phyloP scores from a whole-genome alignment of 2,329 filamentous ascomycete species.

The Diaporthe citri region DNA sequence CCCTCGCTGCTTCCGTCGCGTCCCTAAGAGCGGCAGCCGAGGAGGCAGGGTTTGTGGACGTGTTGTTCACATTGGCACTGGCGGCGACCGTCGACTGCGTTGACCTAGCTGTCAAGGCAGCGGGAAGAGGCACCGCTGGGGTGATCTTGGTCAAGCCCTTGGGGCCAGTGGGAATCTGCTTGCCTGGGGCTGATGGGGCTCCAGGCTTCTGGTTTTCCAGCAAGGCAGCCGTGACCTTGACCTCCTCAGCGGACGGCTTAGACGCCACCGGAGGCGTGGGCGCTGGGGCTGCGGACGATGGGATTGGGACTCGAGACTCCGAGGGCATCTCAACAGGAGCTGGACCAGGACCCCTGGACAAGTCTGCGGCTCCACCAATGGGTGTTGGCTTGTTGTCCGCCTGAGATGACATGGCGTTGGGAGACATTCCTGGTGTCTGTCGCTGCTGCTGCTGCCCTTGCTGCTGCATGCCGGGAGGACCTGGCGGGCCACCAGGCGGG shows the following conservation, averaged over 20 bases:
- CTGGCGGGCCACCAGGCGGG: constrained; percentile 47
- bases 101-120: constrained; percentile 52
- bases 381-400: constrained; percentile 61
- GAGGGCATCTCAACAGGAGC: constrained; percentile 56
- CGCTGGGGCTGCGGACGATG: constrained; percentile 55
- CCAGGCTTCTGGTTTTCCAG: constrained; percentile 54
- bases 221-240: constrained; percentile 67
- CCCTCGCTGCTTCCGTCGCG: constrained; percentile 80
- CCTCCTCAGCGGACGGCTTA: constrained; percentile 71
- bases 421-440: constrained; percentile 45
- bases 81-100: constrained; percentile 50
- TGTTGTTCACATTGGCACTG: constrained; percentile 7
- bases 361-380: constrained; percentile 64
- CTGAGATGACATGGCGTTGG: constrained; percentile 23
- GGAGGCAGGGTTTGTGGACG: constrained; percentile 48
- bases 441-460: constrained; percentile 44
- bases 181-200: constrained; percentile 42
- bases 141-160: constrained; percentile 67
- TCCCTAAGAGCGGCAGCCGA: constrained; percentile 66
- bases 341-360: constrained; percentile 56
- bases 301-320: constrained; percentile 67
- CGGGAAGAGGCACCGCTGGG: constrained; percentile 75
- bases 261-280: constrained; percentile 77
- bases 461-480: constrained; percentile 44
- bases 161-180: constrained; percentile 61